A percentile compares a stretch with the other conserved stretches of the same genome.
phyloP scores from a whole-genome alignment of 2,329 filamentous ascomycete species.

The Ceratocystis albifundus region DNA sequence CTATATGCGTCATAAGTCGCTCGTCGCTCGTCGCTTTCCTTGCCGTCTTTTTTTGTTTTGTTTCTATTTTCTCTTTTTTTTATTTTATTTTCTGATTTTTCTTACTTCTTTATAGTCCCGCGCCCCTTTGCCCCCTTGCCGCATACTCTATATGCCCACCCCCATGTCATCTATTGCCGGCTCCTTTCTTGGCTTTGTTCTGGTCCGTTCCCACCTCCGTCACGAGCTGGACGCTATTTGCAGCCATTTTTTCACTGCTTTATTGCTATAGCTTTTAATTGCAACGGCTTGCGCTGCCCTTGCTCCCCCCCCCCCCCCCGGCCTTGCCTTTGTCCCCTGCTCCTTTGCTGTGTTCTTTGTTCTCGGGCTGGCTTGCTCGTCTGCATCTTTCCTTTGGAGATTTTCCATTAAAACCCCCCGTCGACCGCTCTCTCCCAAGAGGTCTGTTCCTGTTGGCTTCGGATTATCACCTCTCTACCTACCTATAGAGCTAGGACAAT shows the following conservation, averaged over 20 bases:
- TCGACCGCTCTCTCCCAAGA: background rate
- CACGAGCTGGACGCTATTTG: background rate
- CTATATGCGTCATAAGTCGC: background rate
- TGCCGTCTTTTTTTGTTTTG: background rate
- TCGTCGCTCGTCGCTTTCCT: background rate
- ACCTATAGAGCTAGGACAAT: conserved; percentile 4
- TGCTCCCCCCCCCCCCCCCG: background rate
- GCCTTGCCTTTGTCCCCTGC: background rate
- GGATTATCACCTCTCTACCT: background rate
- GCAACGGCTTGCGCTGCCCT: background rate
- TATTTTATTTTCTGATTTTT: background rate
- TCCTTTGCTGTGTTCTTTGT: too few relatives aligned
- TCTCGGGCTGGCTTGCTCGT: too few relatives aligned
- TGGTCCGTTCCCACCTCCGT: background rate
- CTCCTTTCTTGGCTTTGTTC: background rate
- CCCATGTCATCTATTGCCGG: background rate
- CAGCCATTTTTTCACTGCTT: background rate
- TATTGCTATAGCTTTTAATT: background rate
- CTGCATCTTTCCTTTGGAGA: background rate
- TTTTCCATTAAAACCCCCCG: conserved; percentile 10
- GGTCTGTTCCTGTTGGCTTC: background rate
- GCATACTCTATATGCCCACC: background rate
- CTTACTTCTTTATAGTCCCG: background rate
- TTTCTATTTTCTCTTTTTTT: conserved; percentile 4
- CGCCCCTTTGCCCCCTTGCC: background rate